These are phyloP conservation scores for Waltergamsia citrina DNA, from an alignment of 2,329 filamentous ascomycete genomes.

Conservation along the genomic window DNA sequence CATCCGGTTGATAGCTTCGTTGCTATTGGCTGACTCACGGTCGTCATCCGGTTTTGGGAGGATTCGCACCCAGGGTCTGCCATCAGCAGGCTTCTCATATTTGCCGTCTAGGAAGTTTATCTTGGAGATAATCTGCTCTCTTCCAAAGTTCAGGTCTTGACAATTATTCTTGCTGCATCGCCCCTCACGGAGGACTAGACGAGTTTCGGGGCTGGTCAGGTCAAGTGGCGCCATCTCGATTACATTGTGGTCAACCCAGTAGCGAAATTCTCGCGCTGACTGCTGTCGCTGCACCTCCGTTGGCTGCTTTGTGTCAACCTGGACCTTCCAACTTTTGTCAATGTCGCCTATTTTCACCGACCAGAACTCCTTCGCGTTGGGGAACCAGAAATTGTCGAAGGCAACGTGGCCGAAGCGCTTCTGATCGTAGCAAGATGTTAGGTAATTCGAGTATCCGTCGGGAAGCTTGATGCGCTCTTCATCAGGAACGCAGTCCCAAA, in stretches of 20 bases:
- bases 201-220: constrained; percentile 21
- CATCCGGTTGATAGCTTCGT: constrained; percentile 19
- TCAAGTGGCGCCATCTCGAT: constrained; percentile 26
- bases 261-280: constrained; percentile 25
- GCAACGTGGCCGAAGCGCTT: constrained; percentile 20
- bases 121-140: constrained; percentile 26
- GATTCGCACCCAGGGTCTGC: constrained; percentile 20
- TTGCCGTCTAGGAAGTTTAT: constrained; percentile 24
- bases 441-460: constrained; percentile 22
- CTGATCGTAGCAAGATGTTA: constrained; percentile 20
- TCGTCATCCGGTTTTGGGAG: constrained; percentile 15
- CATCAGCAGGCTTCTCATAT: constrained; percentile 15
- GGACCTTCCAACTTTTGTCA: constrained; percentile 23
- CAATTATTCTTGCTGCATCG: constrained; percentile 24
- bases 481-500: constrained; percentile 29
- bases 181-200: constrained; percentile 20
- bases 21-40: constrained; percentile 13
- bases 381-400: constrained; percentile 27
- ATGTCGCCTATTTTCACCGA: constrained; percentile 28
- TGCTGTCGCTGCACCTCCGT: constrained; percentile 17
- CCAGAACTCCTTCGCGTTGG: constrained; percentile 26
- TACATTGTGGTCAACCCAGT: constrained; percentile 26
- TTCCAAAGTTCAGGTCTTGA: constrained; percentile 21
- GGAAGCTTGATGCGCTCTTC: constrained; percentile 23
- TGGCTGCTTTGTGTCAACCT: constrained; percentile 17